Percentiles rank a stretch among this genome's conserved stretches.
phyloP scores from a whole-genome alignment of 176 grass and related monocot genomes.

The Phyllostachys edulis region DNA sequence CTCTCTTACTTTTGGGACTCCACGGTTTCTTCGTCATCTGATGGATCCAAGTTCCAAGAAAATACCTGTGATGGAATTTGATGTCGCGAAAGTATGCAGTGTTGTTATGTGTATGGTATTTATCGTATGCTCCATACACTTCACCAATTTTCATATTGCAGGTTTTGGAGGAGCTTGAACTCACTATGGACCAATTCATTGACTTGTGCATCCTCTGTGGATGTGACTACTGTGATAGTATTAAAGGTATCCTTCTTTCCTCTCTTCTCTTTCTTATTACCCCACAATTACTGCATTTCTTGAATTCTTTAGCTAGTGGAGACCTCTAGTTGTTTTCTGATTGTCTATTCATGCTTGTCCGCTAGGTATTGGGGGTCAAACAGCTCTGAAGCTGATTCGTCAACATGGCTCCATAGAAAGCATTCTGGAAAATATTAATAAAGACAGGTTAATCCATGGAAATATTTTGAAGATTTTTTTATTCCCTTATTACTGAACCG shows the following conservation, averaged over 20 bases:
- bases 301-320: slow-evolving; percentile 10
- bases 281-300: slow-evolving; percentile 16
- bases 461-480: slow-evolving; percentile 4
- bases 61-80: slow-evolving; percentile 94
- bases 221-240: slow-evolving; percentile 91
- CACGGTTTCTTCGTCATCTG: slow-evolving; percentile 86
- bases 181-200: slow-evolving; percentile 97
- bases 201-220: slow-evolving; percentile 93
- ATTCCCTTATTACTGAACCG: not conserved
- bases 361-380: slow-evolving; percentile 81
- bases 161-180: slow-evolving; percentile 87
- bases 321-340: not conserved
- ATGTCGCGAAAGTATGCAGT: slow-evolving; percentile 68
- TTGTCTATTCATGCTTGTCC: not conserved
- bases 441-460: slow-evolving; percentile 58
- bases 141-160: slow-evolving; percentile 33
- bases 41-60: slow-evolving; percentile 95
- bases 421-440: slow-evolving; percentile 90
- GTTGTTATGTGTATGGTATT: not conserved
- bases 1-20: slow-evolving; percentile 81
- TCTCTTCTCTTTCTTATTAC: not conserved
- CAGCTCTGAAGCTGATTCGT: slow-evolving; percentile 90
- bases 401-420: slow-evolving; percentile 79
- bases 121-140: slow-evolving; percentile 2
- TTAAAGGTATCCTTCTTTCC: slow-evolving; percentile 60